Evolutionary conservation across 495 filamentous ascomycete species (phyloP).

Genomic region (Xanthoparmelia taractica): DNA sequence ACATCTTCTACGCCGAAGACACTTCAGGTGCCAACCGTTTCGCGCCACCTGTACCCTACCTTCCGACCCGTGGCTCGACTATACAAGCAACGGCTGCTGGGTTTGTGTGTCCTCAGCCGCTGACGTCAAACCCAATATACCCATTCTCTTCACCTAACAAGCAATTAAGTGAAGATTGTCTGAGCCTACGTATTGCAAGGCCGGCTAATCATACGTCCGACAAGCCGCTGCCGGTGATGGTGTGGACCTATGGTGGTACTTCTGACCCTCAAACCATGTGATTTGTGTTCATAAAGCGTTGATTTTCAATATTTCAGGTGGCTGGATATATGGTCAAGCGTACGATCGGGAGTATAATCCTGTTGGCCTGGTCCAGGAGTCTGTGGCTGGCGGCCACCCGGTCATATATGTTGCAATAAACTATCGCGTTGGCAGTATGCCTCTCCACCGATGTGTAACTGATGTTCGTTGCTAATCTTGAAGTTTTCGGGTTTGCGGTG

Average conservation of each 20-base stretch:
- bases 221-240: background rate
- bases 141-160: background rate
- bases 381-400: background rate
- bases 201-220: background rate
- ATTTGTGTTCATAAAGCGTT: background rate
- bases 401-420: background rate
- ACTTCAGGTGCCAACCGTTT: background rate
- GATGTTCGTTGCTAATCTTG: background rate
- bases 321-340: background rate
- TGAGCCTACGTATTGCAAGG: background rate
- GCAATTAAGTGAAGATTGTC: background rate
- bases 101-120: background rate
- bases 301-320: background rate
- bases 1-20: background rate
- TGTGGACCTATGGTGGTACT: background rate
- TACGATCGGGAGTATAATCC: background rate
- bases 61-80: background rate
- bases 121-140: background rate
- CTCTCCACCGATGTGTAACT: background rate
- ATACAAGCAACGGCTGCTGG: background rate
- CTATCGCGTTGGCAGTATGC: background rate
- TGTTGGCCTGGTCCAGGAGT: background rate
- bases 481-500: background rate
- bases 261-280: background rate
- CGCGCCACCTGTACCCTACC: background rate